These are phyloP conservation scores for Syzygium jambos DNA, from an alignment of 345 rosid genomes.

Conservation along the genomic window DNA sequence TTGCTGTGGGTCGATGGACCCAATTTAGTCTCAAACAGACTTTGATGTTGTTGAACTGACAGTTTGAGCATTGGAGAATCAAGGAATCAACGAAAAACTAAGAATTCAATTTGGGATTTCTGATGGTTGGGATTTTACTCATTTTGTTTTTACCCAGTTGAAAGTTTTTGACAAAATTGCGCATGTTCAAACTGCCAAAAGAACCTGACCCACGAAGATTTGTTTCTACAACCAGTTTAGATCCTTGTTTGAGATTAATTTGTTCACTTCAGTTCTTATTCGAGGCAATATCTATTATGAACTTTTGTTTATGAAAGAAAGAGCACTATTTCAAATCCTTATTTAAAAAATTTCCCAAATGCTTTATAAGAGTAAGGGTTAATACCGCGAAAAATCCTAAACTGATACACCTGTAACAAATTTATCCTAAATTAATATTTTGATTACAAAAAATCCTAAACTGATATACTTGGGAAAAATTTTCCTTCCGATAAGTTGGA, in stretches of 20 bases:
- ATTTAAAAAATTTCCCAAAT: not conserved
- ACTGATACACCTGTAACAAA: too few relatives aligned
- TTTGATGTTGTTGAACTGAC: not conserved
- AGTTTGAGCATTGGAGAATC: not conserved
- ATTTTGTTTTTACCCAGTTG: not conserved
- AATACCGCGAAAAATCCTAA: too few relatives aligned
- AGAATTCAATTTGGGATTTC: not conserved
- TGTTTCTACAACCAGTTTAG: rapidly evolving
- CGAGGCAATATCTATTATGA: not conserved
- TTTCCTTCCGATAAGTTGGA: too few relatives aligned
- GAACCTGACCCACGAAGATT: not conserved
- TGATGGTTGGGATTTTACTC: not conserved
- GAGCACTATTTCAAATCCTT: too few relatives aligned
- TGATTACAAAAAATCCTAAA: too few relatives aligned
- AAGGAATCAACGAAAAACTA: not conserved
- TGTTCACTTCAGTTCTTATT: not conserved
- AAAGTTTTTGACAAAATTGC: not conserved
- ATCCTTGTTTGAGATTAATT: not conserved
- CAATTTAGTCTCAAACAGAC: too few relatives aligned
- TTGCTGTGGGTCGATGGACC: not conserved
- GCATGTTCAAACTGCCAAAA: rapidly evolving
- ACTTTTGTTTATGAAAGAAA: too few relatives aligned
- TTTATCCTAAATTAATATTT: too few relatives aligned
- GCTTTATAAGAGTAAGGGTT: not conserved
- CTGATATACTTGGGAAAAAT: too few relatives aligned